Evolutionary conservation across 305 asterid genomes (phyloP).

Genomic region (Fraxinus ornus): DNA sequence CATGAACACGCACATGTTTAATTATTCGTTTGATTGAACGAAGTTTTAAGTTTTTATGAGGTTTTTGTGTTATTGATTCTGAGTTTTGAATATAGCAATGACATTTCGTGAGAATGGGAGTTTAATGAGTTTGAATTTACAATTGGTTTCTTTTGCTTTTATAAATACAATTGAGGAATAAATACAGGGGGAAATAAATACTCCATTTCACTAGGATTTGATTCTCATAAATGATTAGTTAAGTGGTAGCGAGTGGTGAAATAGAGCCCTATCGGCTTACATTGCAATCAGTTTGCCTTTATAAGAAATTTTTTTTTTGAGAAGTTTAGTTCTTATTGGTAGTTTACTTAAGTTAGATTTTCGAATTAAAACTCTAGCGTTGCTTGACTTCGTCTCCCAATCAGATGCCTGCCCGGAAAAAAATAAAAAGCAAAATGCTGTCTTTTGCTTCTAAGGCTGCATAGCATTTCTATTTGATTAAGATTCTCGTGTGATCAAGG

Average conservation of each 20-base stretch:
- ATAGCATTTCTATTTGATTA: background rate
- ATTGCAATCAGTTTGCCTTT: background rate
- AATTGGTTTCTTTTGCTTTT: background rate
- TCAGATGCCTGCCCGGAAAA: background rate
- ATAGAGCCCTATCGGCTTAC: slow-evolving; percentile 10
- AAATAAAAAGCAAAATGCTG: background rate
- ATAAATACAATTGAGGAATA: slow-evolving; percentile 5
- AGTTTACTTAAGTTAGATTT: background rate
- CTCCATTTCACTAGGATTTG: slow-evolving; percentile 19
- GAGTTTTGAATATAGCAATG: slow-evolving; percentile 13
- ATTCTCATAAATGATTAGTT: slow-evolving; percentile 8
- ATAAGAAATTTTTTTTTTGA: slow-evolving; percentile 12
- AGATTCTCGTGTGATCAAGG: background rate
- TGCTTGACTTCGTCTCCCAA: background rate
- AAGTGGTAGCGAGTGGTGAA: slow-evolving; percentile 7
- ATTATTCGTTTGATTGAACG: slow-evolving; percentile 9
- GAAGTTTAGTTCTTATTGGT: background rate
- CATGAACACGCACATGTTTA: slow-evolving; percentile 32
- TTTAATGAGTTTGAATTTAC: slow-evolving; percentile 19
- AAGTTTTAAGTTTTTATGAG: slow-evolving; percentile 4
- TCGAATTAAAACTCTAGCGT: slow-evolving; percentile 6
- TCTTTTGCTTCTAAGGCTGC: slow-evolving; percentile 5
- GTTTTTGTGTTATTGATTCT: slow-evolving; percentile 2
- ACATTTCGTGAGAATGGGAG: slow-evolving; percentile 21
- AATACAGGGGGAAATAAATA: slow-evolving; percentile 5